A percentile compares a stretch with the other conserved stretches of the same genome.
phyloP scores from a whole-genome alignment of 441 rosid genomes.

The Cnidoscolus chayamansa region DNA sequence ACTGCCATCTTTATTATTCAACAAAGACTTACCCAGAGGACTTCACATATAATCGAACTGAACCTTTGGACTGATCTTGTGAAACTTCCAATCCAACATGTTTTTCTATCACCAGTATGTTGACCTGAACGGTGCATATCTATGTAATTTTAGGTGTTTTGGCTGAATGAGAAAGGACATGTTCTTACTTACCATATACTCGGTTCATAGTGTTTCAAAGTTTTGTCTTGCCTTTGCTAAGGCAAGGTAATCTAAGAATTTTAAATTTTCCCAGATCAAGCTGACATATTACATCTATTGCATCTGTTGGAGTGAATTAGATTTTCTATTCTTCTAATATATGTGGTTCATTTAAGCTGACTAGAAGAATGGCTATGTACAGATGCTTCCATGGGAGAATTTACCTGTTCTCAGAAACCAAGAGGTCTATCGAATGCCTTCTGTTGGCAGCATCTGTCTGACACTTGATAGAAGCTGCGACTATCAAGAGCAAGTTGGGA shows the following conservation, averaged over 20 bases:
- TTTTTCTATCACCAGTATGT: background rate
- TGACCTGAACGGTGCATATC: background rate
- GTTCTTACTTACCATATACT: background rate
- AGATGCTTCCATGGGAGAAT: constrained; percentile 99
- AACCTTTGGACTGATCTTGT: background rate
- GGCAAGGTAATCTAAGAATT: background rate
- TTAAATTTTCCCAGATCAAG: background rate
- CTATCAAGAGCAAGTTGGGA: constrained; percentile 39
- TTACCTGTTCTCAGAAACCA: constrained; percentile 79
- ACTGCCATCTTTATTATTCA: background rate
- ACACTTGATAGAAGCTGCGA: constrained; percentile 50
- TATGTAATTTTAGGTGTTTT: background rate
- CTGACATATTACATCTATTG: background rate
- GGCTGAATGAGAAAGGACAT: background rate
- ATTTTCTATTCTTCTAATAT: background rate
- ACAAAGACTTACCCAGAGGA: background rate
- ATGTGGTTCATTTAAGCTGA: constrained; percentile 15
- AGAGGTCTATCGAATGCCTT: constrained; percentile 97
- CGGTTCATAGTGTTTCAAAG: background rate
- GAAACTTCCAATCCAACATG: background rate
- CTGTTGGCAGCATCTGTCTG: constrained; percentile 64
- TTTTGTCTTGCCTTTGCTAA: background rate
- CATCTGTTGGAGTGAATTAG: background rate
- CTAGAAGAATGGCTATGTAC: constrained; percentile 20
- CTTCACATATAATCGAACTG: background rate